A percentile compares a stretch with the other conserved stretches of the same genome.
These are phyloP conservation scores for Plectosphaerella plurivora DNA, from an alignment of 2,329 filamentous ascomycete species.

Conservation along the genomic window DNA sequence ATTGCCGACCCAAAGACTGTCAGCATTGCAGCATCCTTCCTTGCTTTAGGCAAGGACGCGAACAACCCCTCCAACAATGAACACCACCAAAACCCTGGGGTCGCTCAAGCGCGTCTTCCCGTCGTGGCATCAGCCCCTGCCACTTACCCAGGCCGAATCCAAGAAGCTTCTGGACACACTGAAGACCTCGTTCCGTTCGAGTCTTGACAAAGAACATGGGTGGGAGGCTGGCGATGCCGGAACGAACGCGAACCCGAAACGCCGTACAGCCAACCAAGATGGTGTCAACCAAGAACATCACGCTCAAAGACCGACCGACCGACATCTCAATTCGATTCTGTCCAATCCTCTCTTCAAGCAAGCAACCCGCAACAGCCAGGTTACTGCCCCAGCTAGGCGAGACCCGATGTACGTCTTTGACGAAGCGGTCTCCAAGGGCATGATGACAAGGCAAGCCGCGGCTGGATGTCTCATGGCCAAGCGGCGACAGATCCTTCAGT, in stretches of 20 bases:
- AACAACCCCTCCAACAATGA: conserved; percentile 18
- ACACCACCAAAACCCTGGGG: conserved; percentile 28
- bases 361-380: conserved; percentile 19
- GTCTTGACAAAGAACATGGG: conserved; percentile 55
- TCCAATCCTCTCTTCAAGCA: conserved; percentile 50
- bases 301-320: conserved; percentile 32
- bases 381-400: conserved; percentile 12
- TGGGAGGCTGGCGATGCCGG: conserved; percentile 26
- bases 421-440: conserved; percentile 47
- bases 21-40: conserved; percentile 1
- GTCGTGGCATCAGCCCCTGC: conserved; percentile 46
- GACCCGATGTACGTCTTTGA: conserved; percentile 53
- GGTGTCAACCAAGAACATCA: conserved; percentile 10
- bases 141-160: conserved; percentile 45
- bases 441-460: conserved; percentile 51
- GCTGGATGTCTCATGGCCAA: conserved; percentile 50
- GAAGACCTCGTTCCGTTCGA: conserved; percentile 52
- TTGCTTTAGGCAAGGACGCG: not conserved
- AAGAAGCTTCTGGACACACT: conserved; percentile 51
- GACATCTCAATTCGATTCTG: conserved; percentile 52
- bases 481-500: conserved; percentile 30
- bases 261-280: not conserved
- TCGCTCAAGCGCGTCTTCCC: conserved; percentile 36
- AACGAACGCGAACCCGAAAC: conserved; percentile 4
- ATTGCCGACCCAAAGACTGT: too few species aligned